A percentile compares a stretch with the other conserved stretches of the same genome.
These are phyloP conservation scores for Dictyophora rubrovolvata DNA, from an alignment of 768 basidiomycete species.

Conservation along the genomic window DNA sequence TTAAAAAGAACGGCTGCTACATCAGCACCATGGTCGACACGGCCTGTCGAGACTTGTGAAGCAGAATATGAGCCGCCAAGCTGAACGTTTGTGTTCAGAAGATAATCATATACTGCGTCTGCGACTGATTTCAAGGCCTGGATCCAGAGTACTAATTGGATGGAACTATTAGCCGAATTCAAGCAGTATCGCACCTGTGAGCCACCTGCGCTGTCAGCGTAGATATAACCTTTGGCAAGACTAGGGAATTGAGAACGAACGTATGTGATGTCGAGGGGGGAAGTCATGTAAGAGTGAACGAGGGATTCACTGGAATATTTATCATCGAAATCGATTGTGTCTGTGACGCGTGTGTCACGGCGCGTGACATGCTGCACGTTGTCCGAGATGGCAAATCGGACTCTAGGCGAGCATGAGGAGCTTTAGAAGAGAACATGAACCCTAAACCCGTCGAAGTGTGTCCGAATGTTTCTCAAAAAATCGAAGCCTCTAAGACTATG, in stretches of 20 bases:
- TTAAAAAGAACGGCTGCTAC: slow-evolving; percentile 54
- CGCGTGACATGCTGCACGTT: too few species aligned
- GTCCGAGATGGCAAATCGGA: too few species aligned
- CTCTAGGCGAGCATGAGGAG: too few species aligned
- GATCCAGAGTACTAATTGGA: background rate
- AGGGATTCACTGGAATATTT: too few species aligned
- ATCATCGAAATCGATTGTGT: too few species aligned
- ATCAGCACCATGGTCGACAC: slow-evolving; percentile 38
- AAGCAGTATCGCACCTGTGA: slow-evolving; percentile 34
- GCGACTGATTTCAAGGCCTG: slow-evolving; percentile 38
- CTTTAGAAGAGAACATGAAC: too few species aligned
- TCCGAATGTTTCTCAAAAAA: too few species aligned
- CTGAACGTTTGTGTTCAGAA: slow-evolving; percentile 64
- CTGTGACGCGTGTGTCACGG: too few species aligned
- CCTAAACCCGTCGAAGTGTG: too few species aligned
- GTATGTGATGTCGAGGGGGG: slow-evolving; percentile 34
- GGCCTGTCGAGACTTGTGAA: slow-evolving; percentile 41
- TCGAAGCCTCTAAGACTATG: too few species aligned
- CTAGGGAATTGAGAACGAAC: slow-evolving; percentile 57
- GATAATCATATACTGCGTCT: slow-evolving; percentile 55
- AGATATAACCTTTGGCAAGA: slow-evolving; percentile 49
- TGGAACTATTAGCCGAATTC: background rate
- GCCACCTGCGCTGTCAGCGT: slow-evolving; percentile 70
- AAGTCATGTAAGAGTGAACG: background rate
- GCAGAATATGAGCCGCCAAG: slow-evolving; percentile 59